Evolutionary conservation across 2,329 filamentous ascomycete species (phyloP).

Genomic region (Pyrenophora tritici-repentis): DNA sequence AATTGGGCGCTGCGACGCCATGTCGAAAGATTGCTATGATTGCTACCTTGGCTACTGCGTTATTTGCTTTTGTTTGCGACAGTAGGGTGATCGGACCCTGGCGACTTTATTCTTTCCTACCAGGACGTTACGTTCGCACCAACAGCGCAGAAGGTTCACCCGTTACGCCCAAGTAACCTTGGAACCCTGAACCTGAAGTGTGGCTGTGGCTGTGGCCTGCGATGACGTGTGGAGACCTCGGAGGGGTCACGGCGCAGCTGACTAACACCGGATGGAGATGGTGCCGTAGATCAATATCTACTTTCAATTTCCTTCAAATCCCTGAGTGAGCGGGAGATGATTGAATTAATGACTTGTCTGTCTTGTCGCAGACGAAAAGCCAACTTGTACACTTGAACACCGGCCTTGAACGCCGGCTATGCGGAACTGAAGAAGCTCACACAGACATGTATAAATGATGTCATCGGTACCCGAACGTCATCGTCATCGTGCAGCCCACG

Average conservation of each 20-base stretch:
- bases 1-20: conserved; percentile 36
- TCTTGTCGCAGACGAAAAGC: too few species aligned
- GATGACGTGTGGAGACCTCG: conserved; percentile 24
- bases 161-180: conserved; percentile 12
- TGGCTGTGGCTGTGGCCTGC: conserved; percentile 19
- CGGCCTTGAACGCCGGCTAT: conserved; percentile 12
- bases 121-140: conserved; percentile 5
- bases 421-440: conserved; percentile 5
- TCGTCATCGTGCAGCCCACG: conserved; percentile 23
- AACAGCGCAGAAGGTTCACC: conserved; percentile 1
- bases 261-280: conserved; percentile 15
- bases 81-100: conserved; percentile 7
- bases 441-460: conserved; percentile 13
- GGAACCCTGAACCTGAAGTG: not conserved
- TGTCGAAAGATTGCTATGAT: conserved; percentile 11
- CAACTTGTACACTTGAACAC: not conserved
- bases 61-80: conserved; percentile 4
- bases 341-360: too few species aligned
- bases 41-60: conserved; percentile 5
- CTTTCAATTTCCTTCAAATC: not conserved
- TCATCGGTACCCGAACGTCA: conserved; percentile 17
- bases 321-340: too few species aligned
- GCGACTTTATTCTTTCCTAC: conserved; percentile 10
- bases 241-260: conserved; percentile 26
- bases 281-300: conserved; percentile 21